Evolutionary conservation across 163 green algal species (phyloP), one percentile per base, ranked within the genome.

Genomic region (Scenedesmus sp.): DNA sequence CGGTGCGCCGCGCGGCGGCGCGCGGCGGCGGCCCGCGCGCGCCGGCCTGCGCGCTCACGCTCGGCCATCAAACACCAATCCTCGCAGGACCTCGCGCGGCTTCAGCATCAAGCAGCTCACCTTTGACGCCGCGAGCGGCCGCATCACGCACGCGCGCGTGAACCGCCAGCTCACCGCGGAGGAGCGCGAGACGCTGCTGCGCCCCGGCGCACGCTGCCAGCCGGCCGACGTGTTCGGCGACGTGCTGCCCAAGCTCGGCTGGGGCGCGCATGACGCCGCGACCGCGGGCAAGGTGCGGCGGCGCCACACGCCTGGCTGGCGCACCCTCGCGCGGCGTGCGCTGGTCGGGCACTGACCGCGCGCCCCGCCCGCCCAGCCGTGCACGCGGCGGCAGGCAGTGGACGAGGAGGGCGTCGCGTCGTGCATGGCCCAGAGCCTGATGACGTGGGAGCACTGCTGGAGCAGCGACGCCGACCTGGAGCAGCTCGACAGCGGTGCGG

Each of bases 61-160:
- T 6, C 39, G 39, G 7, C 10, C 39, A 47, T 47, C 39, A 47
- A n/a, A n/a, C n/a, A n/a, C n/a, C n/a, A n/a, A n/a, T 10, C 39
- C 7, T 10, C 39, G 39, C 51, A 53, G 51, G 18, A 28, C 28
- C 9, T 70, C 53, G 28, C 58, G 60, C 28, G 71, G 71, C 29
- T 72, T 80, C 71, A 63, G 39, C 47, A 62, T 80, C 58, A 80
- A 80, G 71, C 58, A 72, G 58, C 51, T 80, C 36, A 80, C 44
- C 2, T 80, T 80, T 34, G 18, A 80, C 47, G 17, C 26, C 0
- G 10, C 44, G 11, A 33, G 33, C 24, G 28, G 47, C 28, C 51
- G 71, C 31, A 57, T 80, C 15, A 50, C 31, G n/a, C 6, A 34
- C 20, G 63, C 45, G 44, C 10, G 71, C 5, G 71, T 80, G 22